Base-by-base conservation (phyloP, 1,284 basidiomycete species). In the Moniliella sp. region DNA sequence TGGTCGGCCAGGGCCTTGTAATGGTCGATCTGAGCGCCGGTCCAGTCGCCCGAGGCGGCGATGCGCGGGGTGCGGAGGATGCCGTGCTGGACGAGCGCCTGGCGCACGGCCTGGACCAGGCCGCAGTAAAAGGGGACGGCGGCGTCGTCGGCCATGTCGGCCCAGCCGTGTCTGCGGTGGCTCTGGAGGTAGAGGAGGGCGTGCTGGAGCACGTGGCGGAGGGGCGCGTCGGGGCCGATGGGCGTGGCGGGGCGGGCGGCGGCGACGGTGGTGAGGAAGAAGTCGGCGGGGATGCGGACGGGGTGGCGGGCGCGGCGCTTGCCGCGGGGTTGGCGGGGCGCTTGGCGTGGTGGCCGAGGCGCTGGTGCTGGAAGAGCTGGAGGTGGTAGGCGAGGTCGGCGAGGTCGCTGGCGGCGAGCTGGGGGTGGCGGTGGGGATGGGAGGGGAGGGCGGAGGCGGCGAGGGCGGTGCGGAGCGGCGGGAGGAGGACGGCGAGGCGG, bases 341-440 rank as follows among this genome's bases (percentile, higher is more conserved):
- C 26, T n/a, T n/a, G n/a, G 46, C 45, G n/a, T 43, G 36, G 14
- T 40, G 38, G 18, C 51, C 54, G 9, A 57, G 45, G 29, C 41
- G 38, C 7, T 43, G 36, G 23, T 57, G 50, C 32, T 57, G 54
- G 38, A 53, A 57, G 16, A 25, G 25, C 26, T 50, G 48, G 14
- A 57, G 27, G 16, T 43, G 41, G 29, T 36, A 49, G 12, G 40
- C 28, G 15, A 46, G 33, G 19, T 36, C 14, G 7, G 39, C 34
- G 9, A 46, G 29, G 18, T 36, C 34, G n/a, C 16, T 25, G 3
- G 23, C 39, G 9, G 4, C 18, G 10, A 46, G 34, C 9, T 19
- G 28, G 5, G 5, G 17, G 5, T 19, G 9, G 10, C n/a, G n/a
- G 3, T 11, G 15, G 5, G 37, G 35, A 21, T 33, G 14, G n/a